Evolutionary conservation across 2,329 filamentous ascomycete genomes (phyloP), one percentile per base, ranked within the genome.

Genomic region (Juglanconis sp.): DNA sequence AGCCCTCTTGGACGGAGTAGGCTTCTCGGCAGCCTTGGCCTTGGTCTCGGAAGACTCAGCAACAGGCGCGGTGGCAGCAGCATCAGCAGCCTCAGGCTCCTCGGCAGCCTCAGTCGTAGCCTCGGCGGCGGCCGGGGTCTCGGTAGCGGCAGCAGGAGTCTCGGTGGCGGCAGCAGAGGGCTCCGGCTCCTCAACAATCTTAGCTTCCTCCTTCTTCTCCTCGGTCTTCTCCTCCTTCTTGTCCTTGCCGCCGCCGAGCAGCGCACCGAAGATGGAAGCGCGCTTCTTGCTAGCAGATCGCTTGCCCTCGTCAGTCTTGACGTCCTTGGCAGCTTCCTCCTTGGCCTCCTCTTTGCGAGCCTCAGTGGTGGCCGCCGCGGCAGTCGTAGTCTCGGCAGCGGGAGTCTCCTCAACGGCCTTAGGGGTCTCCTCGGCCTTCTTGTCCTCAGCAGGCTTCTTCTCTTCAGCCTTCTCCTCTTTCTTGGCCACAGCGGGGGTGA

Each of bases 231-330:
- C 78, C 68, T 73, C 72, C 67, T 73, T 72, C 63, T 71, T 70
- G 69, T 79, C 76, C 60, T 81, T 79, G 76, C 85, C 85, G 77
- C 84, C 83, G 68, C 81, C 79, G 6, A 81, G 71, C 64, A 87
- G 79, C 68, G 70, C 76, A 67, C 81, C 82, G 68, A 89, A 87
- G 76, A 88, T 83, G 57, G 86, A 88, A 51, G 77, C 76, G 56
- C 86, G 85, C 84, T 89, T 88, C 70, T 83, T 82, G 72, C 85
- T 87, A 54, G 81, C 80, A 67, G 84, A 87, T 65, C 81, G 82
- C 79, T 87, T 87, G 65, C 81, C 76, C 71, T 85, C 80, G 69
- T 86, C 80, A 68, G 81, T 79, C 74, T 84, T 80, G 53, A 73
- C 72, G 66, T 85, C 82, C 63, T 81, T 64, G 64, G 76, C 74